phyloP scores from a whole-genome alignment of 2,329 filamentous ascomycete genomes.

The Trichoderma polysporum region DNA sequence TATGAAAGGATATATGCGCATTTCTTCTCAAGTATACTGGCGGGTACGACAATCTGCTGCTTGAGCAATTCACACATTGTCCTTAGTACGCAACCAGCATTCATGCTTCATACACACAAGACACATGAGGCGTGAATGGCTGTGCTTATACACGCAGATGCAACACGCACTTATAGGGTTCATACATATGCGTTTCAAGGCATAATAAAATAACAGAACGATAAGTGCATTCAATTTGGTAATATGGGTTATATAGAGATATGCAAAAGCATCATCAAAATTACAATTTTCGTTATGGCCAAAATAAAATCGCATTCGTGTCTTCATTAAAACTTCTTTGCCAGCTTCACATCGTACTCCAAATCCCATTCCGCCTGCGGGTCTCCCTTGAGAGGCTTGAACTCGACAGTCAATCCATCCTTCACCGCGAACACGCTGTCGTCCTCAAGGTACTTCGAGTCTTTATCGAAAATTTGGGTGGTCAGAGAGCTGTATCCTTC shows the following conservation, averaged over 20 bases:
- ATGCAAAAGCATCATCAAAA: background rate
- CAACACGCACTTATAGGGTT: background rate
- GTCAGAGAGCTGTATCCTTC: constrained; percentile 66
- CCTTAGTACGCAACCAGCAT: too few relatives aligned
- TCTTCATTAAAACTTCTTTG: constrained; percentile 13
- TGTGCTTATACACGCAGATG: too few relatives aligned
- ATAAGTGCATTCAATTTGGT: background rate
- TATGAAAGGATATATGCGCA: too few relatives aligned
- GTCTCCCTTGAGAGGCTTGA: constrained; percentile 39
- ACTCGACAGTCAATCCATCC: constrained; percentile 47
- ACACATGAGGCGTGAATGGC: too few relatives aligned
- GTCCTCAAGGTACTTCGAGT: constrained; percentile 58
- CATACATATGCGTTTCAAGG: background rate
- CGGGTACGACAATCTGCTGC: too few relatives aligned
- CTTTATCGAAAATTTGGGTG: constrained; percentile 70
- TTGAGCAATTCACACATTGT: too few relatives aligned
- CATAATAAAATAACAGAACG: too few relatives aligned
- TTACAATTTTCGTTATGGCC: background rate
- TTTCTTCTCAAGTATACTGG: too few relatives aligned
- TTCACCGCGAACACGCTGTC: constrained; percentile 58
- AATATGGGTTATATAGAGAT: background rate
- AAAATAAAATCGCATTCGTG: background rate
- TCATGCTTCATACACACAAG: too few relatives aligned
- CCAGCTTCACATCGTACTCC: constrained; percentile 59
- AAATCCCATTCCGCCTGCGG: constrained; percentile 57